A percentile compares a stretch with the other conserved stretches of the same genome.
These are phyloP conservation scores for Teratosphaeriaceae sp. DNA, from an alignment of 2,329 filamentous ascomycete genomes.

Conservation along the genomic window DNA sequence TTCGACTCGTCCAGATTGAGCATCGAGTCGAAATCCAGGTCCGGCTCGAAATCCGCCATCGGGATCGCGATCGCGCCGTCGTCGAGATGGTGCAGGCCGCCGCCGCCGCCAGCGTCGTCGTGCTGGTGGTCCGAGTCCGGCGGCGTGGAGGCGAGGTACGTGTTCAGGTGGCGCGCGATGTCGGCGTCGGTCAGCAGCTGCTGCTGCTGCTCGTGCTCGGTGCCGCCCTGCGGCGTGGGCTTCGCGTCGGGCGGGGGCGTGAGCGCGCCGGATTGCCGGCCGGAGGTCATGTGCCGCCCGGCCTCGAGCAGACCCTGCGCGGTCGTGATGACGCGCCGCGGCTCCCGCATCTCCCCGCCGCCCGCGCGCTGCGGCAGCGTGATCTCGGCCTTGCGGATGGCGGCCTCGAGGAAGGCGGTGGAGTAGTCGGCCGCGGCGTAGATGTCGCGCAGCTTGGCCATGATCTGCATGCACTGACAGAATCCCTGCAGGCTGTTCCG, in stretches of 20 bases:
- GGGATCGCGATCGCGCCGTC: slow-evolving; percentile 7
- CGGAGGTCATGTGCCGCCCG: slow-evolving; percentile 30
- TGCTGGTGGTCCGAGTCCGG: slow-evolving; percentile 34
- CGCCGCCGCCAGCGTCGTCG: too few species aligned
- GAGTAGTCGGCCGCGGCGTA: slow-evolving; percentile 94
- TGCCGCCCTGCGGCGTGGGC: too few species aligned
- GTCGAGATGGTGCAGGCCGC: slow-evolving; percentile 4
- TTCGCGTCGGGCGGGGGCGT: slow-evolving; percentile 26
- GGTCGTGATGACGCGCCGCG: slow-evolving; percentile 30
- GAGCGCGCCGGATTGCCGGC: slow-evolving; percentile 17
- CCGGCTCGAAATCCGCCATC: slow-evolving; percentile 26
- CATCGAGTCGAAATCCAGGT: slow-evolving; percentile 33
- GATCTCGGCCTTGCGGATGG: slow-evolving; percentile 79
- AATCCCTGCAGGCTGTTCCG: slow-evolving; percentile 72
- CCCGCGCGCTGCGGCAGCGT: slow-evolving; percentile 47
- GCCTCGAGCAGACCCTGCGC: slow-evolving; percentile 43
- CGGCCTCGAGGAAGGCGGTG: slow-evolving; percentile 89
- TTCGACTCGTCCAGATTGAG: slow-evolving; percentile 32
- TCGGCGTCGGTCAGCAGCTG: slow-evolving; percentile 37
- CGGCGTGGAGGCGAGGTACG: slow-evolving; percentile 45
- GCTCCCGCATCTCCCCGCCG: slow-evolving; percentile 26
- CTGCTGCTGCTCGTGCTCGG: not conserved
- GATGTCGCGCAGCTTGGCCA: slow-evolving; percentile 78
- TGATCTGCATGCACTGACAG: slow-evolving; percentile 85
- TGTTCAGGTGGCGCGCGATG: slow-evolving; percentile 41